Conservation (phyloP, 345 rosid genomes). For the Orychophragmus violaceus region DNA sequence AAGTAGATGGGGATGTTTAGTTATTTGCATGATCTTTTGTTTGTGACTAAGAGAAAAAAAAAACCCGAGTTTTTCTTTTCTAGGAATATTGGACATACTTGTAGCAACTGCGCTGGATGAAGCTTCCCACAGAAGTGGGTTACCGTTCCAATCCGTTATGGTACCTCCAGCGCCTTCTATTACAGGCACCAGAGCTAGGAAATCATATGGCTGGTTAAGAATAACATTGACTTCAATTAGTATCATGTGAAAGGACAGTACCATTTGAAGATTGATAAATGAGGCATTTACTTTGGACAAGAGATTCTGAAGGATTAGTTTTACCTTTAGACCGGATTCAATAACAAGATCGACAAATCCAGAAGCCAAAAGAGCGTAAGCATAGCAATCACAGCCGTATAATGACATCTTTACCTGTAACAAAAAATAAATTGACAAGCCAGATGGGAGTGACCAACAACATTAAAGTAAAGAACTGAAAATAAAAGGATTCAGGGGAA, state of each 20-base stretch:
- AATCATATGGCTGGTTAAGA: constrained; percentile 71
- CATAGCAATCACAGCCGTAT: constrained; percentile 98
- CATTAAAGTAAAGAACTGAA: neutral
- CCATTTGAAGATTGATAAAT: neutral
- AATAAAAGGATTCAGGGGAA: neutral
- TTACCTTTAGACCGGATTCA: constrained; percentile 91
- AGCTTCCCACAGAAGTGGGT: constrained; percentile 70
- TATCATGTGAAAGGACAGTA: neutral
- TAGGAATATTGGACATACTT: constrained; percentile 37
- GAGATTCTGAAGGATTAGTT: constrained; percentile 1
- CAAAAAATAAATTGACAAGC: constrained; percentile 11
- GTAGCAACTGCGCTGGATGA: constrained; percentile 50
- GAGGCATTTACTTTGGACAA: constrained; percentile 1
- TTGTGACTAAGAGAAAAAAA: neutral
- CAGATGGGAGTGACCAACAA: neutral
- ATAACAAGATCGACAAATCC: constrained; percentile 93
- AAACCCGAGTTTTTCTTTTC: too few species aligned
- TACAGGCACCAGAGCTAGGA: constrained; percentile 84
- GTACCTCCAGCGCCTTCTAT: constrained; percentile 89
- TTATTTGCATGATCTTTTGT: neutral
- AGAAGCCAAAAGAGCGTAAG: constrained; percentile 92
- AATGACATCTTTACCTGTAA: constrained; percentile 79
- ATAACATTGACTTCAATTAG: neutral
- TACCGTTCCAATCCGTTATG: constrained; percentile 81
- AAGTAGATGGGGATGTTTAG: constrained; percentile 5